These are phyloP conservation scores for Galerina marginata DNA, from an alignment of 768 basidiomycete genomes.

Conservation along the genomic window DNA sequence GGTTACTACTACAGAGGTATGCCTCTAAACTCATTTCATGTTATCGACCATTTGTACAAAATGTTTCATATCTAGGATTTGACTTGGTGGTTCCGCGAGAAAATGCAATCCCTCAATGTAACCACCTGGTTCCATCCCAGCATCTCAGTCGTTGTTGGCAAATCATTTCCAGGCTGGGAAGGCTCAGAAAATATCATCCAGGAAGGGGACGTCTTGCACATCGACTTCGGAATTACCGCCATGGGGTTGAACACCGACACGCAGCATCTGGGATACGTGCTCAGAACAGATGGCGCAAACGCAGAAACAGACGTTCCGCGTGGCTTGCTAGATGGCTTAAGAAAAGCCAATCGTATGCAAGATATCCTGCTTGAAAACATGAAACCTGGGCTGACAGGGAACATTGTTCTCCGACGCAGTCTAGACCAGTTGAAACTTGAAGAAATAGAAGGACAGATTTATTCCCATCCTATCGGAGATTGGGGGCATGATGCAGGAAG, in stretches of 20 bases:
- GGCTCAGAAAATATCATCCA: slow-evolving; percentile 46
- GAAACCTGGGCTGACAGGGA: slow-evolving; percentile 51
- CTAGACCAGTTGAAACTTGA: slow-evolving; percentile 49
- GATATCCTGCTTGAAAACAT: slow-evolving; percentile 52
- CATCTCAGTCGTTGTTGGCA: slow-evolving; percentile 48
- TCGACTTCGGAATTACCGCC: slow-evolving; percentile 59
- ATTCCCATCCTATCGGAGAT: slow-evolving; percentile 60
- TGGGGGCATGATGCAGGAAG: slow-evolving; percentile 60
- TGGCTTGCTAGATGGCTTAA: slow-evolving; percentile 49
- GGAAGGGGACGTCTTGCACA: slow-evolving; percentile 57
- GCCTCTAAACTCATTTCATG: slow-evolving; percentile 4
- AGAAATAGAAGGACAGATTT: slow-evolving; percentile 54
- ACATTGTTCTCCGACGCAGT: slow-evolving; percentile 47
- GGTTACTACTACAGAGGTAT: slow-evolving; percentile 49
- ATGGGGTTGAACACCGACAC: slow-evolving; percentile 62
- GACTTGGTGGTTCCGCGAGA: slow-evolving; percentile 60
- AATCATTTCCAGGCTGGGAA: slow-evolving; percentile 47
- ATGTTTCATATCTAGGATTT: slow-evolving; percentile 44
- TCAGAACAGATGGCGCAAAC: slow-evolving; percentile 34
- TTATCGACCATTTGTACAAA: neutral
- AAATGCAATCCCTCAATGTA: slow-evolving; percentile 50
- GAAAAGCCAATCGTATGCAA: slow-evolving; percentile 55
- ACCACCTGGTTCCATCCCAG: slow-evolving; percentile 60
- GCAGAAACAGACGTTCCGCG: slow-evolving; percentile 49
- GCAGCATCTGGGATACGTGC: slow-evolving; percentile 61